These are phyloP conservation scores for Nigrospora oryzae DNA, from an alignment of 2,329 filamentous ascomycete genomes.

Conservation along the genomic window DNA sequence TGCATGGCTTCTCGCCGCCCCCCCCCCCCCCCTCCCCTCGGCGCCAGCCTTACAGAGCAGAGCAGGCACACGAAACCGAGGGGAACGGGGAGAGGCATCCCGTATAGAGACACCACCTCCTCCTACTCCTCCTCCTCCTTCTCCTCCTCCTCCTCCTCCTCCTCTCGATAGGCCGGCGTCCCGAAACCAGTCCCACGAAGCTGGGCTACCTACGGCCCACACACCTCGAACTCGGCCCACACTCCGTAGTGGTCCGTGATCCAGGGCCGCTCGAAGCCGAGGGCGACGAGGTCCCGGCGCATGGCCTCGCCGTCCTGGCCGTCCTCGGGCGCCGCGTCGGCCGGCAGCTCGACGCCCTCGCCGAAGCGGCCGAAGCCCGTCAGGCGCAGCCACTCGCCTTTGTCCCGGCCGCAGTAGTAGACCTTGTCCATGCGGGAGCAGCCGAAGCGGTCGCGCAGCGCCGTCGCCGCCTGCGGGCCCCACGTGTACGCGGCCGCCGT, in stretches of 20 bases:
- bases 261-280: slow-evolving; percentile 30
- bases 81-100: too few relatives aligned
- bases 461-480: slow-evolving; percentile 40
- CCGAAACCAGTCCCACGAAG: too few relatives aligned
- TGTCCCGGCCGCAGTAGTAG: slow-evolving; percentile 25
- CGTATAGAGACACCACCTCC: too few relatives aligned
- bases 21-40: too few relatives aligned
- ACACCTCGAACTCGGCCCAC: slow-evolving; percentile 16
- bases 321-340: slow-evolving; percentile 16
- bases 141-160: too few relatives aligned
- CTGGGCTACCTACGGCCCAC: too few relatives aligned
- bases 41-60: too few relatives aligned
- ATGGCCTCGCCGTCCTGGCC: too few relatives aligned
- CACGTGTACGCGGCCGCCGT: slow-evolving; percentile 42
- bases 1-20: too few relatives aligned
- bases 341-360: slow-evolving; percentile 28
- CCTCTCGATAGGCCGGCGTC: too few relatives aligned
- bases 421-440: slow-evolving; percentile 45
- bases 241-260: slow-evolving; percentile 41
- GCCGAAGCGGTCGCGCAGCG: slow-evolving; percentile 30
- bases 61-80: too few relatives aligned
- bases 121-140: too few relatives aligned
- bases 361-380: slow-evolving; percentile 34
- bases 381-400: slow-evolving; percentile 7
- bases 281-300: slow-evolving; percentile 2